phyloP scores from a whole-genome alignment of 768 basidiomycete species.

The Dendrothele bispora region DNA sequence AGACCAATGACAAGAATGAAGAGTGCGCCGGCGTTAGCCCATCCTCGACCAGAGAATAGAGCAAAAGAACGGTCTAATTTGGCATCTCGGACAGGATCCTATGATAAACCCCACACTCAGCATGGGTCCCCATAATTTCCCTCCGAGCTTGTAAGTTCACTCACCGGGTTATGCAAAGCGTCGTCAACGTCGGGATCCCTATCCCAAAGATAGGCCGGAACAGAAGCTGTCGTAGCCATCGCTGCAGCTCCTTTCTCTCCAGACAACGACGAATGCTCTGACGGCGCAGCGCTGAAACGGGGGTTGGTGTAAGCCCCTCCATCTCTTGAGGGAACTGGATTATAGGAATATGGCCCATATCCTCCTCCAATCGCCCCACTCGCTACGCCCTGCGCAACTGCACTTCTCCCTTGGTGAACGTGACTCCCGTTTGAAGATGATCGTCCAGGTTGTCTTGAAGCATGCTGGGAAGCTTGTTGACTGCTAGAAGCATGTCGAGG shows the following conservation, averaged over 20 bases:
- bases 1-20: constrained; percentile 67
- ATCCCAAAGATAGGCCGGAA: constrained; percentile 78
- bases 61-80: constrained; percentile 60
- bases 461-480: constrained; percentile 18
- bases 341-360: constrained; percentile 87
- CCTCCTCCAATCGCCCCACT: constrained; percentile 75
- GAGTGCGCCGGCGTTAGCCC: constrained; percentile 77
- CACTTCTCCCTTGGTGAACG: constrained; percentile 41
- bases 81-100: constrained; percentile 73
- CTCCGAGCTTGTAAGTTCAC: too few species aligned
- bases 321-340: constrained; percentile 46
- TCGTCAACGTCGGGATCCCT: constrained; percentile 89
- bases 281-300: constrained; percentile 55
- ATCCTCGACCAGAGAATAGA: constrained; percentile 80
- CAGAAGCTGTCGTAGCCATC: constrained; percentile 53
- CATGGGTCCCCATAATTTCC: too few species aligned
- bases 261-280: constrained; percentile 31
- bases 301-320: constrained; percentile 46
- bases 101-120: too few species aligned
- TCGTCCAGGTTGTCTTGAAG: constrained; percentile 23
- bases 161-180: constrained; percentile 83
- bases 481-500: constrained; percentile 22
- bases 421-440: constrained; percentile 26
- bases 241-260: constrained; percentile 29
- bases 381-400: constrained; percentile 77